A percentile compares a stretch with the other conserved stretches of the same genome.
Conservation (phyloP, 2,329 filamentous ascomycete species). For the Pseudopithomyces maydicus region DNA sequence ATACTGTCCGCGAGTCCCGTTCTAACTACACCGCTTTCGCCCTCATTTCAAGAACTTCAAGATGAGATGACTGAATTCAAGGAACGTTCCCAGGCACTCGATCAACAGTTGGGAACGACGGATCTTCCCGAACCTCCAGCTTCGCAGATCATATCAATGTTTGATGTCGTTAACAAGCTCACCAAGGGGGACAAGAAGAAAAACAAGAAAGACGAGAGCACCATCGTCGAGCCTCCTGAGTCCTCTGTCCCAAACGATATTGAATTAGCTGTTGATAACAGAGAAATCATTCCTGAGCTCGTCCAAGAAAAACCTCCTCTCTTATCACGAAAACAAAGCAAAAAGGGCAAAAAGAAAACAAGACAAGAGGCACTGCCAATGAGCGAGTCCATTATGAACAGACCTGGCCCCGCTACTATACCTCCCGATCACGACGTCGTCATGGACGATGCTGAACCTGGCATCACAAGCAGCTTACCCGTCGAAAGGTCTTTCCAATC, state of each 20-base stretch:
- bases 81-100: slow-evolving; percentile 33
- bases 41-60: slow-evolving; percentile 28
- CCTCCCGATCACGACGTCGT: no score
- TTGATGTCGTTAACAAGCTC: slow-evolving; percentile 32
- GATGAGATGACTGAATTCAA: slow-evolving; percentile 34
- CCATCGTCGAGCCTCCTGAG: slow-evolving; percentile 20
- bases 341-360: slow-evolving; percentile 31
- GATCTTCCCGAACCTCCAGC: slow-evolving; percentile 15
- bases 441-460: no score
- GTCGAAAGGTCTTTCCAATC: neutral
- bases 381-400: neutral
- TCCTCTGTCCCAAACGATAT: slow-evolving; percentile 30
- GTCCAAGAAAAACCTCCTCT: slow-evolving; percentile 4
- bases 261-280: slow-evolving; percentile 26
- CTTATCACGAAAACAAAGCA: slow-evolving; percentile 19
- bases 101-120: slow-evolving; percentile 18
- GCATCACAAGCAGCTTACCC: no score
- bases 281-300: slow-evolving; percentile 20
- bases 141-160: slow-evolving; percentile 25
- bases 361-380: neutral
- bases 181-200: slow-evolving; percentile 38
- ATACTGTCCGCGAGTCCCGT: neutral
- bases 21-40: slow-evolving; percentile 21
- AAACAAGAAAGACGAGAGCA: slow-evolving; percentile 25
- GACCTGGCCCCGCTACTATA: neutral